Conservation (phyloP, 495 filamentous ascomycete genomes). For the Hypoxylon fuscum region DNA sequence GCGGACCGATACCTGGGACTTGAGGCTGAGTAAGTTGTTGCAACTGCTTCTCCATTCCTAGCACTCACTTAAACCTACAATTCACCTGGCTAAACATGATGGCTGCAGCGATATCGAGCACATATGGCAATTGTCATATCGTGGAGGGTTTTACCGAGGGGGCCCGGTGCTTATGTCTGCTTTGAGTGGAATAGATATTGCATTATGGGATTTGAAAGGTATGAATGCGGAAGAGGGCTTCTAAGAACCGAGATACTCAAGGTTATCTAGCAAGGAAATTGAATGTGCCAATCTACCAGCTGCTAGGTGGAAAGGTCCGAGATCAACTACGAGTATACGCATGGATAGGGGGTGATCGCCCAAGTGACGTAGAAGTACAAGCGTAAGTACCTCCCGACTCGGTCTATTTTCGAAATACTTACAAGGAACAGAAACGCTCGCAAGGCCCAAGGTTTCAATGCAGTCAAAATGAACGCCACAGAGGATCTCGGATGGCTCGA, state of each 20-base stretch:
- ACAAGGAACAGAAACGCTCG: conserved; percentile 59
- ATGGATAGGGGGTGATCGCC: conserved; percentile 90
- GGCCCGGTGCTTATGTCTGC: conserved; percentile 87
- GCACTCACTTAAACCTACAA: too few relatives aligned
- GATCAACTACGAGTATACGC: conserved; percentile 79
- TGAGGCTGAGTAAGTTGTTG: conserved; percentile 71
- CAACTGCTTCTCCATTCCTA: too few relatives aligned
- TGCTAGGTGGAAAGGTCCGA: conserved; percentile 80
- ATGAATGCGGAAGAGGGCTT: background rate
- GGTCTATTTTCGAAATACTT: conserved; percentile 5
- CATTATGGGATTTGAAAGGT: conserved; percentile 81
- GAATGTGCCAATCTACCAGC: conserved; percentile 74
- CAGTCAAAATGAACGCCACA: conserved; percentile 85
- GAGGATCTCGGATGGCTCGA: conserved; percentile 84
- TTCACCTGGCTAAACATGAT: conserved; percentile 15
- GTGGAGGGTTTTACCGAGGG: conserved; percentile 80
- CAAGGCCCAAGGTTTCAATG: conserved; percentile 73
- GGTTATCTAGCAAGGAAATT: conserved; percentile 56
- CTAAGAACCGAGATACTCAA: background rate
- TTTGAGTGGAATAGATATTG: conserved; percentile 81
- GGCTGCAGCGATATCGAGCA: conserved; percentile 79
- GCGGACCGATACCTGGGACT: conserved; percentile 69
- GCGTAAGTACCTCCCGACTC: conserved; percentile 55
- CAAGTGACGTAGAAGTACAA: conserved; percentile 70
- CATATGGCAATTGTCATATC: conserved; percentile 78